A percentile compares a stretch with the other conserved stretches of the same genome.
Evolutionary conservation across 257 asterid species (phyloP).

Genomic region (Solanum chiquidenum): DNA sequence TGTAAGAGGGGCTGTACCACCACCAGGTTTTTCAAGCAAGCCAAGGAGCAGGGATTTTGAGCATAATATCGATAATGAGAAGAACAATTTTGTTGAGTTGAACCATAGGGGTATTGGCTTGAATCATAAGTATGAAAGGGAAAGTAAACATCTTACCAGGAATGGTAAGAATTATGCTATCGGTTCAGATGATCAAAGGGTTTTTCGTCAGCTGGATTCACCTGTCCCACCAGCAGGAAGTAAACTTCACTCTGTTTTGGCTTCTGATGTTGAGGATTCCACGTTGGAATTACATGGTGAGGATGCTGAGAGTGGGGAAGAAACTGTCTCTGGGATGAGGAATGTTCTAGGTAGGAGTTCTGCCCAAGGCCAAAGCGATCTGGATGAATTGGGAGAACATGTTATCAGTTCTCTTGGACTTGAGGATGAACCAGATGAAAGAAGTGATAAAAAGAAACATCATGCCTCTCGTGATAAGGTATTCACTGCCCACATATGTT

Average conservation of each 20-base stretch:
- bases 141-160: neutral
- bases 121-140: conserved; percentile 4
- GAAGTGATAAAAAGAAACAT: conserved; percentile 39
- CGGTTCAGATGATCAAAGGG: conserved; percentile 7
- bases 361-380: conserved; percentile 8
- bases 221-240: conserved; percentile 30
- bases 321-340: conserved; percentile 7
- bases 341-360: conserved; percentile 9
- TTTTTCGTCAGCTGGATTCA: conserved; percentile 25
- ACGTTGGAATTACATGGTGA: conserved; percentile 15
- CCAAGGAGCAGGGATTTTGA: conserved; percentile 25
- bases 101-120: conserved; percentile 2
- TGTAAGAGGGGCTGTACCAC: conserved; percentile 23
- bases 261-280: conserved; percentile 32
- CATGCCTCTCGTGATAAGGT: conserved; percentile 57
- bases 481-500: neutral
- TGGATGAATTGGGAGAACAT: conserved; percentile 46
- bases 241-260: conserved; percentile 24
- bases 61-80: conserved; percentile 26
- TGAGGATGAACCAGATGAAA: conserved; percentile 43
- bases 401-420: conserved; percentile 31
- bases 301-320: conserved; percentile 12
- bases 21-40: conserved; percentile 43
- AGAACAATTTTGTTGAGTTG: conserved; percentile 8
- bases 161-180: neutral